Conservation (phyloP, 2,329 filamentous ascomycete species). For the Cladophialophora immunda region DNA sequence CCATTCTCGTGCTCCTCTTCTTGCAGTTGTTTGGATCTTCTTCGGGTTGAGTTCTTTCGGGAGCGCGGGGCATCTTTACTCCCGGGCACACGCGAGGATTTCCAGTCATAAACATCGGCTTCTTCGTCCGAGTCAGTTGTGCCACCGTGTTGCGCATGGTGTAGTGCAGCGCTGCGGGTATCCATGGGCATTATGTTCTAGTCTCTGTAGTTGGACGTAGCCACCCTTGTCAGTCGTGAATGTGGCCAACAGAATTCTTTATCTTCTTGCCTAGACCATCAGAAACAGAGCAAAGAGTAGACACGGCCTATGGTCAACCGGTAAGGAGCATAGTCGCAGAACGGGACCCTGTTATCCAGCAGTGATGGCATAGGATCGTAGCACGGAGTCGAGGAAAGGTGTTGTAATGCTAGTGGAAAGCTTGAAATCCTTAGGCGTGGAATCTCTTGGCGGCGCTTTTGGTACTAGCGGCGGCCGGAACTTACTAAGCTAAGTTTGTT, state of each 20-base stretch:
- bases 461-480: not conserved
- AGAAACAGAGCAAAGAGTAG: not conserved
- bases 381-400: not conserved
- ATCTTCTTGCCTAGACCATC: not conserved
- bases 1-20: constrained; percentile 23
- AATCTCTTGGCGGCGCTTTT: constrained; percentile 3
- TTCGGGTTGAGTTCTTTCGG: constrained; percentile 21
- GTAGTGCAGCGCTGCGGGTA: constrained; percentile 36
- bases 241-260: not conserved
- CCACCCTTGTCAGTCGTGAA: constrained; percentile 9
- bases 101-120: constrained; percentile 39
- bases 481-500: not conserved
- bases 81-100: constrained; percentile 30
- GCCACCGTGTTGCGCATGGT: constrained; percentile 22
- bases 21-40: constrained; percentile 20
- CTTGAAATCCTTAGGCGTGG: not conserved
- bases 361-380: not conserved
- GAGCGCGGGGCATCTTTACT: constrained; percentile 28
- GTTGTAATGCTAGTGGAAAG: constrained; percentile 7
- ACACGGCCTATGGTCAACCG: not conserved
- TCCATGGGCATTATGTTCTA: constrained; percentile 26
- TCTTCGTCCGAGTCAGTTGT: constrained; percentile 40
- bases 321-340: not conserved
- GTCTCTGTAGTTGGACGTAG: constrained; percentile 11
- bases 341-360: not conserved